These are phyloP conservation scores for Eucalyptus cloeziana DNA, from an alignment of 345 rosid species.

Conservation along the genomic window DNA sequence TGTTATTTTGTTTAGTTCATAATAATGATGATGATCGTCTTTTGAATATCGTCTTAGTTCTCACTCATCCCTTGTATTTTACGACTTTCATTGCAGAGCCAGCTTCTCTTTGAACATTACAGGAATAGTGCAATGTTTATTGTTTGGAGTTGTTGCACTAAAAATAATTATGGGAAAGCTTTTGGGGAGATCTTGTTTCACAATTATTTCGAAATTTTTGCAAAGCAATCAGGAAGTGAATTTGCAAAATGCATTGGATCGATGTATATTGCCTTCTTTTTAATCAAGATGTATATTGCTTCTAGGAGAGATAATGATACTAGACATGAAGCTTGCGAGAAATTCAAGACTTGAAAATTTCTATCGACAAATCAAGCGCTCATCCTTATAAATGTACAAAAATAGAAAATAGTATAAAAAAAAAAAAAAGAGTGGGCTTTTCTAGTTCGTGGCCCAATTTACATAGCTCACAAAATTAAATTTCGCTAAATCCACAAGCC, in stretches of 20 bases:
- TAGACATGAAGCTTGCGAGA: neutral
- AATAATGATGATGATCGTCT: neutral
- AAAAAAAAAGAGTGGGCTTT: too few relatives aligned
- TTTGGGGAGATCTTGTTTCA: neutral
- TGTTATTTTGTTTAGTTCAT: neutral
- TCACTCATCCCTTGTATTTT: neutral
- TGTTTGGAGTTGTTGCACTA: neutral
- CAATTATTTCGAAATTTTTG: neutral
- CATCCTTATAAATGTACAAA: too few relatives aligned
- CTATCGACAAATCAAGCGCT: too few relatives aligned
- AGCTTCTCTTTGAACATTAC: neutral
- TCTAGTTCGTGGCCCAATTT: too few relatives aligned
- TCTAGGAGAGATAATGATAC: neutral
- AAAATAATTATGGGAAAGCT: neutral
- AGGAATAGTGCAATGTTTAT: neutral
- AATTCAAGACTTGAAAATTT: too few relatives aligned
- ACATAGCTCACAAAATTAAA: too few relatives aligned
- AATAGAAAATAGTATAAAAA: too few relatives aligned
- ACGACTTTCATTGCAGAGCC: neutral
- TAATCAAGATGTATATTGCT: neutral
- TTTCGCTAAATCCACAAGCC: too few relatives aligned
- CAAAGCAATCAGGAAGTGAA: neutral
- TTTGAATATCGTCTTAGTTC: neutral
- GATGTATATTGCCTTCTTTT: neutral
- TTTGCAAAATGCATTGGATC: neutral